These are phyloP conservation scores for Aspergillus tamarii DNA, from an alignment of 2,329 filamentous ascomycete genomes.

Conservation along the genomic window DNA sequence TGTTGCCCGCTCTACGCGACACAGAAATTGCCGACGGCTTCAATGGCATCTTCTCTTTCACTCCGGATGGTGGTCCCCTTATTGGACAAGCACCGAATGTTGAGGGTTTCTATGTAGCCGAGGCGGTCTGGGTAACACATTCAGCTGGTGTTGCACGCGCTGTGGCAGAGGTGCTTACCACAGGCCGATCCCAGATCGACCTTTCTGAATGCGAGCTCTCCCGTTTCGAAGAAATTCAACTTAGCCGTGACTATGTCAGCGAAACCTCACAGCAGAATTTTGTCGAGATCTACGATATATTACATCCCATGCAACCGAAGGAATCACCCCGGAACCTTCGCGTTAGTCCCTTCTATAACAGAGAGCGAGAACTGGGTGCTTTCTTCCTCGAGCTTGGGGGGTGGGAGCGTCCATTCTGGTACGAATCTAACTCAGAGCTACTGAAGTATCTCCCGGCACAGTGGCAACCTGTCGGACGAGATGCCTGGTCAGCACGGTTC, in stretches of 20 bases:
- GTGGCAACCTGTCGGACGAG: slow-evolving; percentile 60
- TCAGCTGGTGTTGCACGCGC: slow-evolving; percentile 66
- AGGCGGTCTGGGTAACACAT: slow-evolving; percentile 70
- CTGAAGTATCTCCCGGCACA: slow-evolving; percentile 55
- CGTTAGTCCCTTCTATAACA: slow-evolving; percentile 60
- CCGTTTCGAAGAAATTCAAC: slow-evolving; percentile 65
- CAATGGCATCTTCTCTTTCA: slow-evolving; percentile 70
- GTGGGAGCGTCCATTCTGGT: slow-evolving; percentile 69
- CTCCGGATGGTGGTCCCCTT: slow-evolving; percentile 64
- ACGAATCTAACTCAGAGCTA: slow-evolving; percentile 58
- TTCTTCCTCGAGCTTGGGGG: slow-evolving; percentile 62
- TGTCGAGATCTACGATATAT: slow-evolving; percentile 66
- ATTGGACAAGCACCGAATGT: slow-evolving; percentile 61
- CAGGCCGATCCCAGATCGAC: slow-evolving; percentile 59
- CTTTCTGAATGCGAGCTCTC: slow-evolving; percentile 62
- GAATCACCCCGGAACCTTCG: slow-evolving; percentile 62
- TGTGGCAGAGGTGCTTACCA: slow-evolving; percentile 61
- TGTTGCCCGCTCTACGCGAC: slow-evolving; percentile 57
- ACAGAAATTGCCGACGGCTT: slow-evolving; percentile 62
- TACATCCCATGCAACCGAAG: slow-evolving; percentile 63
- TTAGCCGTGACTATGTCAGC: slow-evolving; percentile 57
- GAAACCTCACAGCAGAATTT: slow-evolving; percentile 66
- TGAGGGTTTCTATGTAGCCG: slow-evolving; percentile 66
- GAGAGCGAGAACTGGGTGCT: slow-evolving; percentile 54
- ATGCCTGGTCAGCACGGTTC: slow-evolving; percentile 61